These are phyloP conservation scores for Senna tora DNA, from an alignment of 306 rosid genomes.

Conservation along the genomic window DNA sequence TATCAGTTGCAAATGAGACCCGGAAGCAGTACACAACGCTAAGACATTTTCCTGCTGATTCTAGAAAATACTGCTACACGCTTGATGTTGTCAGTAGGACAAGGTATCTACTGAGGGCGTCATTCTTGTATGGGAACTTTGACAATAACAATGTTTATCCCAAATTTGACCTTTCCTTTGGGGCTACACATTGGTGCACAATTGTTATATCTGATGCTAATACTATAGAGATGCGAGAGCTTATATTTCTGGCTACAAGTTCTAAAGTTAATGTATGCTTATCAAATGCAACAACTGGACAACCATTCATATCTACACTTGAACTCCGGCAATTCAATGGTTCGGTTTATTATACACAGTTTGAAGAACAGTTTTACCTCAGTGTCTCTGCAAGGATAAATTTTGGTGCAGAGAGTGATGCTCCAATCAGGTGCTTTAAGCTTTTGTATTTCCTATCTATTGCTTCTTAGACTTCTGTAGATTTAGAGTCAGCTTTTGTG, in stretches of 20 bases:
- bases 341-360: conserved; percentile 68
- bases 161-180: conserved; percentile 84
- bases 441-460: conserved; percentile 24
- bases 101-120: conserved; percentile 79
- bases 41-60: conserved; percentile 86
- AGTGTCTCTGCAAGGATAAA: conserved; percentile 97
- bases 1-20: conserved; percentile 72
- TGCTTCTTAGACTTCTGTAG: conserved; percentile 15
- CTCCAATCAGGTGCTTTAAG: conserved; percentile 67
- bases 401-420: conserved; percentile 84
- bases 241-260: conserved; percentile 83
- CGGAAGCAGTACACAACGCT: conserved; percentile 73
- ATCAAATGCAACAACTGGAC: conserved; percentile 98
- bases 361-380: conserved; percentile 74
- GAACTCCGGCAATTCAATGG: conserved; percentile 98
- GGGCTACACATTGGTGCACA: conserved; percentile 92
- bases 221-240: conserved; percentile 66
- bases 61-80: conserved; percentile 85
- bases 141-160: conserved; percentile 90
- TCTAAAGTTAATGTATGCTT: conserved; percentile 80
- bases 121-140: conserved; percentile 94
- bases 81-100: conserved; percentile 82
- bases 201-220: conserved; percentile 87
- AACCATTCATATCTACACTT: conserved; percentile 92
- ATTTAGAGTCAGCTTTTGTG: conserved; percentile 1